phyloP scores from a whole-genome alignment of 495 filamentous ascomycete species.

The Umbilicaria muhlenbergii region DNA sequence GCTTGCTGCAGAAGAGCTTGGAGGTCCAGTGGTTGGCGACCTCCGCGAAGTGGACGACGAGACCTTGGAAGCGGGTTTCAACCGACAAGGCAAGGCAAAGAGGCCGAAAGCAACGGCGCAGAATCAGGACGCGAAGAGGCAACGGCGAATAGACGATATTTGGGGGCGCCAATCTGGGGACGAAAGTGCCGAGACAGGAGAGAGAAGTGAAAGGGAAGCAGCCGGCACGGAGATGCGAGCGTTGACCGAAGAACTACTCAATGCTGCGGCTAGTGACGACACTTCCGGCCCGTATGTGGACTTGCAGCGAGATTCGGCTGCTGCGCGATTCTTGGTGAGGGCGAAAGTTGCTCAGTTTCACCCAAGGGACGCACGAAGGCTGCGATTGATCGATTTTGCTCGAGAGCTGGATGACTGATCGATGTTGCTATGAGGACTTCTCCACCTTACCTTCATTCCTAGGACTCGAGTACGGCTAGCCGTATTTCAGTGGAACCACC shows the following conservation, averaged over 20 bases:
- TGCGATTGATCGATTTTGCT: constrained; percentile 76
- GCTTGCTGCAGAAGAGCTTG: constrained; percentile 75
- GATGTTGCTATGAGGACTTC: not conserved
- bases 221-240: constrained; percentile 51
- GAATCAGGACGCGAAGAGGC: constrained; percentile 30
- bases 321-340: constrained; percentile 66
- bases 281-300: constrained; percentile 44
- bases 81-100: constrained; percentile 51
- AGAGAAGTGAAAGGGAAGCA: constrained; percentile 41
- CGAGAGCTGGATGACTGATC: constrained; percentile 51
- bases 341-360: constrained; percentile 79
- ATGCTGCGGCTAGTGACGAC: constrained; percentile 35
- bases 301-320: constrained; percentile 61
- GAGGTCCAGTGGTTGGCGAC: constrained; percentile 73
- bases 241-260: constrained; percentile 47
- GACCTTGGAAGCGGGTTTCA: constrained; percentile 54
- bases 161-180: constrained; percentile 32
- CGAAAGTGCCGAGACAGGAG: constrained; percentile 14
- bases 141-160: constrained; percentile 61
- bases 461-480: no score
- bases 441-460: no score
- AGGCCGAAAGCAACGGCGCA: constrained; percentile 33
- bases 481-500: no score
- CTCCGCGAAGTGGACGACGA: constrained; percentile 44
- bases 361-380: constrained; percentile 58